Evolutionary conservation across 306 rosid genomes (phyloP), one percentile per base, ranked within the genome.

Genomic region (Dalbergia cultrata): DNA sequence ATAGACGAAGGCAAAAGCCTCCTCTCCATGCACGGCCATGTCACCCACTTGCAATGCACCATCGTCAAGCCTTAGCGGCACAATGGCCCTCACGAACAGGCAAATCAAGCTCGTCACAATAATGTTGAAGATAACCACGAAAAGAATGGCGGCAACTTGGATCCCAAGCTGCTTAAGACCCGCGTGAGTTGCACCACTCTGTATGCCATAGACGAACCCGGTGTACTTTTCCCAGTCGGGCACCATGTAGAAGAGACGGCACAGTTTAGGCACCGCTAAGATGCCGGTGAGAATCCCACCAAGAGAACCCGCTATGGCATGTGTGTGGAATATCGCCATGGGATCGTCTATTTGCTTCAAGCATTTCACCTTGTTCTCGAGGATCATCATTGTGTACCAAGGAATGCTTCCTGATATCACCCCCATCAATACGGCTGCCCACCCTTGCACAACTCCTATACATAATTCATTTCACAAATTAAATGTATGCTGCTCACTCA

Each of bases 371-470:
- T 85, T 85, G 26, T 83, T 26, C 18, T 87, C 90, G 59, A 87
- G 89, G 16, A 85, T 12, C 83, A 72, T 87, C 90, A 85, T 82
- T 33, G 90, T 89, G 88, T 82, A 89, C 90, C 89, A 87, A 0
- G 90, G 90, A 37, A 89, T 8, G 53, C 86, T 80, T 67, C 90
- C 90, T 1, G 89, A 85, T 2, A 81, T 22, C 19, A 89, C 4
- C 0, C 92, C 92, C 88, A 89, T 87, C 26, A 87, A 13, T 8
- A 89, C 85, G n/a, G 90, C 86, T 16, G 90, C 90, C 92, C 90
- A 89, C 0, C 92, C 87, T 18, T 85, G 89, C 70, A 87, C 89
- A 7, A 89, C 82, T 47, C 92, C 90, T 88, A 53, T 70, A 69
- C 70, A 70, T 8, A 5, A 37, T 37, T 37, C 41, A 37, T 37